Percentiles rank a stretch among this genome's conserved stretches.
Conservation (phyloP, 148 eudicot genomes). For the Pharnaceum exiguum region DNA sequence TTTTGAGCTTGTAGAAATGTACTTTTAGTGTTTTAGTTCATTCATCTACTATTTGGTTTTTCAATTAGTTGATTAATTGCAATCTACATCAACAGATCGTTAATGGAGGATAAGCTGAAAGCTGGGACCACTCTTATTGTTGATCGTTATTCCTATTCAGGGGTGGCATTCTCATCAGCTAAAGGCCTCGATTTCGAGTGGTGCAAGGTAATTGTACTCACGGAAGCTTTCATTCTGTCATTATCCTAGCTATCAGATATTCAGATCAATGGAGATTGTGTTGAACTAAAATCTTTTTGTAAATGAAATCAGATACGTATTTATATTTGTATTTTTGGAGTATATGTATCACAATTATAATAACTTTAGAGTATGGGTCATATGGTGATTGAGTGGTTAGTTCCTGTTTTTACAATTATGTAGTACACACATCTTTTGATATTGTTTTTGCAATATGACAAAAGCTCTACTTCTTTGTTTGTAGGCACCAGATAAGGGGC, state of each 20-base stretch:
- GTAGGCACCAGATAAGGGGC: conserved; percentile 91
- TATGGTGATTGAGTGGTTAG: neutral
- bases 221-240: neutral
- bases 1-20: no score
- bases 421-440: neutral
- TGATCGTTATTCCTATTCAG: conserved; percentile 96
- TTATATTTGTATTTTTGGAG: no score
- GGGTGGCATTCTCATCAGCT: conserved; percentile 96
- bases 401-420: neutral
- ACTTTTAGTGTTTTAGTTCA: no score
- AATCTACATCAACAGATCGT: conserved; percentile 44
- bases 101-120: conserved; percentile 81
- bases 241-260: no score
- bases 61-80: no score
- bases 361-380: no score
- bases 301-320: no score
- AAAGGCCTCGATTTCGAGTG: conserved; percentile 89
- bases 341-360: no score
- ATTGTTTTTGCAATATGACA: neutral
- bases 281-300: no score
- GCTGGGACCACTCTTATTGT: conserved; percentile 77
- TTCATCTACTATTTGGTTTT: no score
- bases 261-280: no score
- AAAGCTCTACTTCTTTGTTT: neutral
- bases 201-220: conserved; percentile 66